phyloP scores from a whole-genome alignment of 2,329 filamentous ascomycete species.

The Cordyceps farinosa region DNA sequence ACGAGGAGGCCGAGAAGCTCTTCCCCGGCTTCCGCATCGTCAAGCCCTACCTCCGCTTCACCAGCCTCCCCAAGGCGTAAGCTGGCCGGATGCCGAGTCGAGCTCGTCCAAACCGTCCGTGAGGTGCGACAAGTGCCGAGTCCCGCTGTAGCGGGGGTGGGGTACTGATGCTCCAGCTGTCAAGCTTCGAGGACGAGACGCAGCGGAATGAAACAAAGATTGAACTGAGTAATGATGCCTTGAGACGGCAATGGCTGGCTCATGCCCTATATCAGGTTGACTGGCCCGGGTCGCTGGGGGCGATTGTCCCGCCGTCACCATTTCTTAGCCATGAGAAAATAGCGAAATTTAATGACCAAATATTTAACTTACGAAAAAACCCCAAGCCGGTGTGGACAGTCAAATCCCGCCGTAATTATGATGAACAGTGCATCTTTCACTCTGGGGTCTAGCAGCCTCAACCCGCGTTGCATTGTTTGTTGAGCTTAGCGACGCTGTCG shows the following conservation, averaged over 20 bases:
- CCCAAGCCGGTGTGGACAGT: neutral
- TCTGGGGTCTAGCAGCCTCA: neutral
- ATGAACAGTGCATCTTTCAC: neutral
- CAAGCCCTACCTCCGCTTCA: conserved; percentile 73
- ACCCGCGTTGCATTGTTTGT: neutral
- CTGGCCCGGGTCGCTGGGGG: neutral
- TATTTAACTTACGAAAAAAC: neutral
- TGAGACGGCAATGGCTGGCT: neutral
- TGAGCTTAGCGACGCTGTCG: neutral
- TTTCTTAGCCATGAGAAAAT: neutral
- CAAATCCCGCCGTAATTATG: neutral
- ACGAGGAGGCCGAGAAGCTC: conserved; percentile 80
- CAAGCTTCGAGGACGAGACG: too few species aligned
- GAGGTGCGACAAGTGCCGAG: neutral
- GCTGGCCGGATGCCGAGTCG: neutral
- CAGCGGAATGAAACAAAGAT: neutral
- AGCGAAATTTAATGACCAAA: conserved; percentile 12
- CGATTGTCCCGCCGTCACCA: neutral
- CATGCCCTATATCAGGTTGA: too few species aligned
- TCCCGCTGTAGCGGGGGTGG: neutral
- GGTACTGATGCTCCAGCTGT: neutral
- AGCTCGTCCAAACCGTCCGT: neutral
- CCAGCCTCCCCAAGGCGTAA: conserved; percentile 57
- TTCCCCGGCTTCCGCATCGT: conserved; percentile 72
- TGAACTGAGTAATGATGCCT: neutral